Conservation (phyloP, 1,284 basidiomycete species). For the Jaminaea rosea region DNA sequence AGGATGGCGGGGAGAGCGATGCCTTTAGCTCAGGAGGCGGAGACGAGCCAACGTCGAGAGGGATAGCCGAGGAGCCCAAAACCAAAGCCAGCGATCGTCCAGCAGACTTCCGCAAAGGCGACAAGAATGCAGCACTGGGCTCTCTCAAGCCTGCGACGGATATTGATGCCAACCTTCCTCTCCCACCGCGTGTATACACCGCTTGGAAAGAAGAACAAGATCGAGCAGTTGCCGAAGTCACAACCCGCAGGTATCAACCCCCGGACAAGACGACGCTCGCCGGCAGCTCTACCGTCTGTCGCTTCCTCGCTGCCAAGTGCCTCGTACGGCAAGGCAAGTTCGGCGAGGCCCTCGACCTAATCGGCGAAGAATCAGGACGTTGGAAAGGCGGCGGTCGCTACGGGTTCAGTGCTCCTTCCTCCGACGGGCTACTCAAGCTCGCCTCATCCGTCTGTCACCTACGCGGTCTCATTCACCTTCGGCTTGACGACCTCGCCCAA, state of each 20-base stretch:
- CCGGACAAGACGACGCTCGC: constrained; percentile 31
- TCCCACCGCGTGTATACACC: constrained; percentile 4
- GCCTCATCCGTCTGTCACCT: constrained; percentile 65
- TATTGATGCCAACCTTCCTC: constrained; percentile 9
- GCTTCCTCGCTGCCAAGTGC: constrained; percentile 69
- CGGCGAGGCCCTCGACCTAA: constrained; percentile 81
- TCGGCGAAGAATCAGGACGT: constrained; percentile 57
- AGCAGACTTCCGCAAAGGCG: not conserved
- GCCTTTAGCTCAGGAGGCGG: not conserved
- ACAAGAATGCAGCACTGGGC: constrained; percentile 2
- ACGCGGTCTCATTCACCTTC: constrained; percentile 84
- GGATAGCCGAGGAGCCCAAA: too few species aligned
- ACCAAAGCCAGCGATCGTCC: too few species aligned
- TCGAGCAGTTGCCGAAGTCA: constrained; percentile 13
- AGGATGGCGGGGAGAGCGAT: not conserved
- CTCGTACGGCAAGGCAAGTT: constrained; percentile 87
- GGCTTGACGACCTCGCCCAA: constrained; percentile 75
- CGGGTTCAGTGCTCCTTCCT: constrained; percentile 20
- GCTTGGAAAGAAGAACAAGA: constrained; percentile 9
- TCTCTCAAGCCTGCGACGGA: too few species aligned
- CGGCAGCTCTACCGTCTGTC: constrained; percentile 33
- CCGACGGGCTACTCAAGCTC: constrained; percentile 48
- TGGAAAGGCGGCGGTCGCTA: constrained; percentile 23
- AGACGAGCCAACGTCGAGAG: too few species aligned
- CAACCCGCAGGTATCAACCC: constrained; percentile 6